Conservation (phyloP, 768 basidiomycete genomes). For the Rhizopogon vulgaris region DNA sequence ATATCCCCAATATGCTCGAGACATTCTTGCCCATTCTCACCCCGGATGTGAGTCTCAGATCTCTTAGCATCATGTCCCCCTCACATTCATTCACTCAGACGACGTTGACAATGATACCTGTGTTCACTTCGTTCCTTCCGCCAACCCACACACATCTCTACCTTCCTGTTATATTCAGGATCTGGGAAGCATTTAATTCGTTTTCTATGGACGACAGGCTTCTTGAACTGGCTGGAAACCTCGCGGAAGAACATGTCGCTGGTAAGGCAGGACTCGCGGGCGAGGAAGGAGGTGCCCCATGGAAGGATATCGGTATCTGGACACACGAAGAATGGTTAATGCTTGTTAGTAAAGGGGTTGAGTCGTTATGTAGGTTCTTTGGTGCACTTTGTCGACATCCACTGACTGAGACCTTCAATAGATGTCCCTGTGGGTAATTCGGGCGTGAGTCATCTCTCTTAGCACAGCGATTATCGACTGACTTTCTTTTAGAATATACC, state of each 20-base stretch:
- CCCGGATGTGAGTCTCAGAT: slow-evolving; percentile 47
- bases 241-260: slow-evolving; percentile 67
- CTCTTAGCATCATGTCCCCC: background rate
- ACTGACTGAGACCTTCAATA: slow-evolving; percentile 9
- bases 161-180: slow-evolving; percentile 62
- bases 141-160: slow-evolving; percentile 60
- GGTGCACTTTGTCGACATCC: background rate
- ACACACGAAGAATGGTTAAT: slow-evolving; percentile 77
- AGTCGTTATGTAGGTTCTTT: slow-evolving; percentile 60
- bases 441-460: slow-evolving; percentile 36
- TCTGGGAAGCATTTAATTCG: slow-evolving; percentile 80
- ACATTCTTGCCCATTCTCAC: slow-evolving; percentile 69
- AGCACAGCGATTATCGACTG: background rate
- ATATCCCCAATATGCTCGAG: slow-evolving; percentile 66
- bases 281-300: slow-evolving; percentile 48
- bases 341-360: slow-evolving; percentile 76
- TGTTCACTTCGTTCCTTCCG: slow-evolving; percentile 74
- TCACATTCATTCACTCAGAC: slow-evolving; percentile 36
- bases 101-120: slow-evolving; percentile 63
- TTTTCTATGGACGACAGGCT: slow-evolving; percentile 68
- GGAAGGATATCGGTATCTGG: slow-evolving; percentile 90
- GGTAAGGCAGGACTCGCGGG: slow-evolving; percentile 50
- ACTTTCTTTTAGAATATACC: slow-evolving; percentile 44
- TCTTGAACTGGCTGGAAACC: slow-evolving; percentile 60
- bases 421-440: slow-evolving; percentile 52